These are phyloP conservation scores for Aureobasidium sp. DNA, from an alignment of 2,329 filamentous ascomycete genomes.

Conservation along the genomic window DNA sequence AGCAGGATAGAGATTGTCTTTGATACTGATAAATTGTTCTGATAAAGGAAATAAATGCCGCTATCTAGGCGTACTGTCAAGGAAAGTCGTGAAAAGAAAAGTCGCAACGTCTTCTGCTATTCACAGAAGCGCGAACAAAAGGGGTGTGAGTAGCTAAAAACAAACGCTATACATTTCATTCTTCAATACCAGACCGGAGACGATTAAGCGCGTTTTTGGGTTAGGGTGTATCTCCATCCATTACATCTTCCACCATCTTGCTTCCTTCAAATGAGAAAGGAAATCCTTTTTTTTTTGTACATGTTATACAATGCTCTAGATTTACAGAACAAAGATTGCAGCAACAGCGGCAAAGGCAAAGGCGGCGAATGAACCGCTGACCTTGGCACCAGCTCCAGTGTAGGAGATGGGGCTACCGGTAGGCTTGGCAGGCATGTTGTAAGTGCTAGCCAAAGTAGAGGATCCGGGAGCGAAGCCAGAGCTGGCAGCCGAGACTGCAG, in stretches of 20 bases:
- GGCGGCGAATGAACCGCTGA: conserved; percentile 25
- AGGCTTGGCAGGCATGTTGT: conserved; percentile 25
- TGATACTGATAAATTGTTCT: background rate
- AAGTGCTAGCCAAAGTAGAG: conserved; percentile 19
- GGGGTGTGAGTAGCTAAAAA: background rate
- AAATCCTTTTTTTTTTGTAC: conserved; percentile 4
- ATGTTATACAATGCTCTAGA: conserved; percentile 2
- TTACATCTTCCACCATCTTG: background rate
- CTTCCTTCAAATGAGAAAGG: conserved; percentile 1
- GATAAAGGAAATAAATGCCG: conserved; percentile 15
- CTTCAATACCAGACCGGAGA: conserved; percentile 19
- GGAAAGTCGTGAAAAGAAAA: conserved; percentile 20
- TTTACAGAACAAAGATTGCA: conserved; percentile 30
- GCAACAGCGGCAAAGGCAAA: conserved; percentile 27
- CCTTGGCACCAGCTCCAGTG: conserved; percentile 28
- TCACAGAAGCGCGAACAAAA: background rate
- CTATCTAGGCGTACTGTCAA: conserved; percentile 19
- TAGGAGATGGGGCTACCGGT: conserved; percentile 26
- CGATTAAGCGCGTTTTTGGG: background rate
- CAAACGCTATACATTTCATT: conserved; percentile 7
- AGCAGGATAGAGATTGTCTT: background rate
- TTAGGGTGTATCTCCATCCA: conserved; percentile 13
- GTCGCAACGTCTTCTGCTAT: background rate
- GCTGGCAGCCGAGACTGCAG: conserved; percentile 21
- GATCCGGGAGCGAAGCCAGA: conserved; percentile 14